These are phyloP conservation scores for Candolleomyces eurysporus DNA, from an alignment of 768 basidiomycete genomes.

Conservation along the genomic window DNA sequence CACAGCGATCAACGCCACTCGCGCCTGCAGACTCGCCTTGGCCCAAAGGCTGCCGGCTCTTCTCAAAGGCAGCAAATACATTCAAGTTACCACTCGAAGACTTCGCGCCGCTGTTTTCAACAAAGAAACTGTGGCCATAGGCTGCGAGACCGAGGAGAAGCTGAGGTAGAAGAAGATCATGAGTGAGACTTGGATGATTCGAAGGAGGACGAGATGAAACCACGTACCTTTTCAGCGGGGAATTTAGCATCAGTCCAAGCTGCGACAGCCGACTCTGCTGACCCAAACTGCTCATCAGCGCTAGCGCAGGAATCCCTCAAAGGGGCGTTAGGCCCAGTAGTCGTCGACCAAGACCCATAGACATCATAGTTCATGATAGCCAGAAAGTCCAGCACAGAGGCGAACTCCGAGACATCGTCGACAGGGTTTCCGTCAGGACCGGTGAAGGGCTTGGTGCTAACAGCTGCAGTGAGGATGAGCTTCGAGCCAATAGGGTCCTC, in stretches of 20 bases:
- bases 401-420: slow-evolving; percentile 67
- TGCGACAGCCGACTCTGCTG: slow-evolving; percentile 66
- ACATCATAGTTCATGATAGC: slow-evolving; percentile 67
- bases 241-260: slow-evolving; percentile 78
- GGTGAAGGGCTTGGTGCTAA: slow-evolving; percentile 33
- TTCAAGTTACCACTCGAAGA: slow-evolving; percentile 27
- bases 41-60: slow-evolving; percentile 40
- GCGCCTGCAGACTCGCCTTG: slow-evolving; percentile 35
- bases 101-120: slow-evolving; percentile 38
- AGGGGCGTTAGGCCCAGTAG: slow-evolving; percentile 82
- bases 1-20: slow-evolving; percentile 45
- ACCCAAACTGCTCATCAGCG: slow-evolving; percentile 47
- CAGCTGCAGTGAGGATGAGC: slow-evolving; percentile 53
- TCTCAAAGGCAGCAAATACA: slow-evolving; percentile 47
- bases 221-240: slow-evolving; percentile 44
- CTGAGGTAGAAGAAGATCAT: slow-evolving; percentile 16
- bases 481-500: slow-evolving; percentile 42
- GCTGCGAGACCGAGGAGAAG: slow-evolving; percentile 79
- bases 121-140: slow-evolving; percentile 75
- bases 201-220: not conserved
- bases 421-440: slow-evolving; percentile 55
- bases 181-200: not conserved
- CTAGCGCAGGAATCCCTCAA: slow-evolving; percentile 67
- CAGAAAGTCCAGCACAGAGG: slow-evolving; percentile 50
- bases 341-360: slow-evolving; percentile 44